Base-by-base conservation (phyloP, 805 yeast genomes). In the Debaryomyces maramus region DNA sequence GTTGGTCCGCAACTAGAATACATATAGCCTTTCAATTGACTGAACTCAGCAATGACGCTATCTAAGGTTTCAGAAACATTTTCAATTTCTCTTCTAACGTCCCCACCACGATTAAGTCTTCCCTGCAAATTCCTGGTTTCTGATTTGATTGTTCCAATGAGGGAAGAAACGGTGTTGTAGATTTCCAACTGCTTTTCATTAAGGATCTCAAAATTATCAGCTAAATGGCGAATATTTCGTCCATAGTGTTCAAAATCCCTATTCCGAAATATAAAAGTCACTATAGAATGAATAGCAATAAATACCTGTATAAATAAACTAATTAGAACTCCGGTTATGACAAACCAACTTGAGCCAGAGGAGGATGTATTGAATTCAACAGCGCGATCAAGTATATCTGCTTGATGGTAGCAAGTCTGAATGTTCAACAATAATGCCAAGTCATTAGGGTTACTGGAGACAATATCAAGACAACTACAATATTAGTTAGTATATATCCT, bases 401-500 rank as follows among this genome's bases (percentile, higher is more conserved):
- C 50, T 19, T 58, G 56, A 37, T 54, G 52, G 31, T 48, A 52
- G 39, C 67, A 61, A 15, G 46, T 43, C 33, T 59, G 65, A 23
- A 59, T 43, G 23, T 47, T 49, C 19, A 56, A 43, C 14, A 58
- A 34, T 5, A 59, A 27, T 16, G 53, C 44, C 3, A 55, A 36
- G 36, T 58, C 66, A 28, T 37, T 42, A 3, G 47, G 36, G n/a
- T 39, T 42, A 3, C 19, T 19, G 3, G 43, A 13, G 5, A 49
- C 43, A 4, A 43, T 19, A 29, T 42, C 46, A 13, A 60, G 40
- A 31, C 65, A 60, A 9, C 40, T 38, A 23, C 10, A 14, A 14
- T 7, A 11, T 17, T 6, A 6, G 21, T 36, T 27, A 28, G 33
- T 24, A 19, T 11, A 28, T 44, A 37, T 17, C n/a, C 34, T 15